Conservation (phyloP, 2,329 filamentous ascomycete species). For the Sphaerulina musiva region DNA sequence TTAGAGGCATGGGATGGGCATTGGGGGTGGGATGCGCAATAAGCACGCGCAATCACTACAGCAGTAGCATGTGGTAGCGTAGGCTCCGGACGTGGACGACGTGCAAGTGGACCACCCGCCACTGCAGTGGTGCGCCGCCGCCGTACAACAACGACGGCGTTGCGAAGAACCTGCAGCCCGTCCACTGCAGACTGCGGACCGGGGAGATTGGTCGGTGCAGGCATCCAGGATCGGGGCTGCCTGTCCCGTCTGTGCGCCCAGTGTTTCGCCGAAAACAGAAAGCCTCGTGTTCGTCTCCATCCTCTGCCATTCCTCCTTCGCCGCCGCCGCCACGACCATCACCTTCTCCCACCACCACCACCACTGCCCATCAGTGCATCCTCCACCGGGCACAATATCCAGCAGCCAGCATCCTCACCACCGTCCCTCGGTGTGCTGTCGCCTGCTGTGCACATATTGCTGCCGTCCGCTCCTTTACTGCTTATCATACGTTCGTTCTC, state of each 20-base stretch:
- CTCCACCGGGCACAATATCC: background rate
- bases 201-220: no score
- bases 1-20: background rate
- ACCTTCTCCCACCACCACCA: conserved; percentile 1
- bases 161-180: background rate
- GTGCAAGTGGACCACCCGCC: background rate
- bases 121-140: background rate
- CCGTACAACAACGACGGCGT: background rate
- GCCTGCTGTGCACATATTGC: conserved; percentile 10
- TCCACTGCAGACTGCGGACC: no score
- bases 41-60: background rate
- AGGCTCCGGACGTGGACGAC: no score
- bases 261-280: background rate
- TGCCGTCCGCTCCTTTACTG: conserved; percentile 23
- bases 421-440: conserved; percentile 9
- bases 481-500: conserved; percentile 10
- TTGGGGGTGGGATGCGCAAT: background rate
- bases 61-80: no score
- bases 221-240: no score
- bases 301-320: background rate
- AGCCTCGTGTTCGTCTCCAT: background rate
- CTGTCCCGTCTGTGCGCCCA: no score
- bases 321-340: conserved; percentile 8
- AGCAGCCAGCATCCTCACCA: conserved; percentile 7
- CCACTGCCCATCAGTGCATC: conserved; percentile 1